Base-by-base conservation (phyloP, 2,329 filamentous ascomycete species). In the Aspergillus latus region DNA sequence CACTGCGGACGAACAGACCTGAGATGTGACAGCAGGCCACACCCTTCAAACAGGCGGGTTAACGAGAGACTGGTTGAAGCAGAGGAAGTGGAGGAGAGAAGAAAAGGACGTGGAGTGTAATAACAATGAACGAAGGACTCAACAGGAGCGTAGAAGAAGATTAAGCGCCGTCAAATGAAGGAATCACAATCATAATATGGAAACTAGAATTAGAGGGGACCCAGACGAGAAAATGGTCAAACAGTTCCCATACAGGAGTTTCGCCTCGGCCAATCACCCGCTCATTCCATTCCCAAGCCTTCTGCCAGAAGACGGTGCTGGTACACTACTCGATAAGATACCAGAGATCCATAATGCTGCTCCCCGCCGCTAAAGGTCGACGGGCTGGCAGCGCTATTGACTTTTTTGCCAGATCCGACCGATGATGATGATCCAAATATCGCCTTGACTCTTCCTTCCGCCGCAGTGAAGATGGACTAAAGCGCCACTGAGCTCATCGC, bases 31-130 rank as follows among this genome's bases (percentile, higher is more conserved):
- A 56, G 34, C 50, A 59, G 45, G 54, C 40, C 45, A 46, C 47
- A 26, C 49, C 49, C 51, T 39, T 45, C 30, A 34, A 57, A 28
- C 39, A 48, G 34, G 49, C 10, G 26, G 16, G 39, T 42, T 47
- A 59, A 60, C 21, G 55, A 58, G 45, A 49, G 49, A 54, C 54
- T 55, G 28, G 26, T n/a, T 43, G 40, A 34, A 49, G 16, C 28
- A 50, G 48, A 49, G 10, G 37, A 29, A 47, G 15, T 49, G 32
- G 54, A 58, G 40, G 56, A 55, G 54, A 45, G 53, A 47, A 61
- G 57, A 16, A 52, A 60, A 56, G 56, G 49, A 48, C 26, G 26
- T 5, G 45, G 42, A 52, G n/a, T 10, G 30, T 16, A 45, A 10
- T 30, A 48, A 39, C 37, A 39, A 43, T 32, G 42, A 37, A 10